Conservation (phyloP, 106 monocot species). For the Chionographis japonica region DNA sequence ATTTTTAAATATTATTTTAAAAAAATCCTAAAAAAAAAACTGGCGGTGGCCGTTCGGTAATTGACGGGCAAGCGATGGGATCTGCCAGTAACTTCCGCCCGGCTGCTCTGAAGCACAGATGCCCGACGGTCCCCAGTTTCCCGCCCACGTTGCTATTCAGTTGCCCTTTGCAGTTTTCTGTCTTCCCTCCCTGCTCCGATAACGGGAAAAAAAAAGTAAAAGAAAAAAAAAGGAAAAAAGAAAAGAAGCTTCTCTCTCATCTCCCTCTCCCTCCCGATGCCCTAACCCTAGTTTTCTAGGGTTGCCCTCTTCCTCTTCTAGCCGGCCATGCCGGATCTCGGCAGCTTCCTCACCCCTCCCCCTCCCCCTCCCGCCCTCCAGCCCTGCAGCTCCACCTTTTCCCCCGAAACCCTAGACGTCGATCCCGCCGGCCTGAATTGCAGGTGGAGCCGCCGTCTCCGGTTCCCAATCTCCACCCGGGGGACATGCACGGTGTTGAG, state of each 20-base stretch:
- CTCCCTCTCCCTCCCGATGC: neutral
- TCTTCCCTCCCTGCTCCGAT: too few species aligned
- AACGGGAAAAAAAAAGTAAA: too few species aligned
- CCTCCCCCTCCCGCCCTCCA: neutral
- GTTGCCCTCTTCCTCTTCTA: neutral
- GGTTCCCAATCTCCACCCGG: slow-evolving; percentile 23
- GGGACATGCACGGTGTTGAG: slow-evolving; percentile 16
- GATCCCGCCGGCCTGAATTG: slow-evolving; percentile 3
- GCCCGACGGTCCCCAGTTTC: too few species aligned
- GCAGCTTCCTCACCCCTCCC: slow-evolving; percentile 9
- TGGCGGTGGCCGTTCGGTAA: too few species aligned
- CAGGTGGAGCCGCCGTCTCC: slow-evolving; percentile 21
- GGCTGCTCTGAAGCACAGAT: too few species aligned
- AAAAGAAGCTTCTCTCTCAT: neutral
- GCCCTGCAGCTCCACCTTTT: neutral
- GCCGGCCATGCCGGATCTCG: slow-evolving; percentile 32
- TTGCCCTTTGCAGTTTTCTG: too few species aligned
- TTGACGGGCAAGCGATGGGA: too few species aligned
- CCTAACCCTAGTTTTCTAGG: slow-evolving; percentile 1
- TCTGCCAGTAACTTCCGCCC: too few species aligned
- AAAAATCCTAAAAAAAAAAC: too few species aligned
- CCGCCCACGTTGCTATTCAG: too few species aligned
- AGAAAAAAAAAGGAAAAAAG: too few species aligned
- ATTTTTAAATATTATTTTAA: too few species aligned
- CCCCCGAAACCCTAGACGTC: slow-evolving; percentile 4